Evolutionary conservation across 2,329 filamentous ascomycete genomes (phyloP), one percentile per base, ranked within the genome.

Genomic region (Alternaria sp.): DNA sequence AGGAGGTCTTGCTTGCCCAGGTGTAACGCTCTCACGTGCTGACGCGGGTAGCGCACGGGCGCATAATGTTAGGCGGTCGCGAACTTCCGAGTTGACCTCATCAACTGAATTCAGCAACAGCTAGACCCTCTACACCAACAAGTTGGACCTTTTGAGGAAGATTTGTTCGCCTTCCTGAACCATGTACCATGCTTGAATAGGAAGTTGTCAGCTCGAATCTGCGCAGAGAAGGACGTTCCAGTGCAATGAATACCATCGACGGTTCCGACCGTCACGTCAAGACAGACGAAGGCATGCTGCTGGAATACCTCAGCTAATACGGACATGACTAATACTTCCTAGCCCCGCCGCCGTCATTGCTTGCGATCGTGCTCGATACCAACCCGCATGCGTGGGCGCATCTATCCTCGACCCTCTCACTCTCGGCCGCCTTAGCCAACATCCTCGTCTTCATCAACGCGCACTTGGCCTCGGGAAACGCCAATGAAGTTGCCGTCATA

Each of bases 391-490:
- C 96, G 72, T 97, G 96, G 96, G 89, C 92, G 7, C 86, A 92
- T 64, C 87, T 98, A 47, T 85, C 90, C 64, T 82, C 88, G 60
- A 88, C 87, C 30, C 89, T 98, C 8, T 89, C 95, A 26, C 87
- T 99, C 64, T 92, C 92, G 54, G 90, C 91, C 75, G 93, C 93
- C 65, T 85, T 99, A 64, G 93, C 95, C 65, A 91, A 95, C 81
- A 87, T 98, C 67, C 90, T 98, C 75, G 91, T 99, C 83, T 98
- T 97, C 82, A 90, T 97, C 82, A 98, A 99, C 80, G 93, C 95
- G 59, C 96, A 99, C 78, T 87, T 99, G 30, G 94, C 96, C 70
- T 94, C 95, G 78, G 96, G 94, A 81, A 95, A 96, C 80, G 89
- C 92, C 58, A 98, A 98, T 82, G 92, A 95, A 79, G 92, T 98